These are phyloP conservation scores for Nannochloris sp. DNA, from an alignment of 139 green algal species.

Conservation along the genomic window DNA sequence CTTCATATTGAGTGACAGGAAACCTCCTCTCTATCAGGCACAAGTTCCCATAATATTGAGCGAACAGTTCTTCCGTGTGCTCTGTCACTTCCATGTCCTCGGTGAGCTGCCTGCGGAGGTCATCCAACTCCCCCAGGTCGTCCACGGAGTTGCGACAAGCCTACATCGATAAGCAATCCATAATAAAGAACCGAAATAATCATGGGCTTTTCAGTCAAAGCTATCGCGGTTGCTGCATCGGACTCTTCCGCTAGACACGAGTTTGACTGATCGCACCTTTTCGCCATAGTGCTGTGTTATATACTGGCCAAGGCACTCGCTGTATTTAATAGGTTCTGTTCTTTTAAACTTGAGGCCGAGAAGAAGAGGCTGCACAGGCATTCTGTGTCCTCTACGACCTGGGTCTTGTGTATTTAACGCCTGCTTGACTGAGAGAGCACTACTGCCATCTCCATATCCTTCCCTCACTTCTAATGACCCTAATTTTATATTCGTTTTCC, in stretches of 20 bases:
- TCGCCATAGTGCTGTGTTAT: slow-evolving; percentile 48
- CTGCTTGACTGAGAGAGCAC: too few species aligned
- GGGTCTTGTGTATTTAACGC: too few species aligned
- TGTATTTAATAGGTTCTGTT: slow-evolving; percentile 59
- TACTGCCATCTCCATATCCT: too few species aligned
- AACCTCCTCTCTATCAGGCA: slow-evolving; percentile 82
- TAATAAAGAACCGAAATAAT: background rate
- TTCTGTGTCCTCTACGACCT: slow-evolving; percentile 34
- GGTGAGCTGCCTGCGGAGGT: slow-evolving; percentile 39
- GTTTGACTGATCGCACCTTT: slow-evolving; percentile 9
- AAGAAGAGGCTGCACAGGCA: slow-evolving; percentile 14
- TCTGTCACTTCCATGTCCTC: background rate
- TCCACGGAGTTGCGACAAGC: background rate
- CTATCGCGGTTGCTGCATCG: background rate
- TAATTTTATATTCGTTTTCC: too few species aligned
- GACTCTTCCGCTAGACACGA: background rate
- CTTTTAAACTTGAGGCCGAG: slow-evolving; percentile 75
- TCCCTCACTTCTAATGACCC: too few species aligned
- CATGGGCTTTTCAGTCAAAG: background rate
- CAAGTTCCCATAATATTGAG: slow-evolving; percentile 76
- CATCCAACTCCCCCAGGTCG: slow-evolving; percentile 45
- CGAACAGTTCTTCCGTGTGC: slow-evolving; percentile 36
- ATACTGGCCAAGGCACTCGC: slow-evolving; percentile 51
- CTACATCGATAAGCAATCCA: background rate
- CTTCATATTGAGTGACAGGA: slow-evolving; percentile 65